Conservation (phyloP, 2,329 filamentous ascomycete genomes). For the Alternaria tenuissima region DNA sequence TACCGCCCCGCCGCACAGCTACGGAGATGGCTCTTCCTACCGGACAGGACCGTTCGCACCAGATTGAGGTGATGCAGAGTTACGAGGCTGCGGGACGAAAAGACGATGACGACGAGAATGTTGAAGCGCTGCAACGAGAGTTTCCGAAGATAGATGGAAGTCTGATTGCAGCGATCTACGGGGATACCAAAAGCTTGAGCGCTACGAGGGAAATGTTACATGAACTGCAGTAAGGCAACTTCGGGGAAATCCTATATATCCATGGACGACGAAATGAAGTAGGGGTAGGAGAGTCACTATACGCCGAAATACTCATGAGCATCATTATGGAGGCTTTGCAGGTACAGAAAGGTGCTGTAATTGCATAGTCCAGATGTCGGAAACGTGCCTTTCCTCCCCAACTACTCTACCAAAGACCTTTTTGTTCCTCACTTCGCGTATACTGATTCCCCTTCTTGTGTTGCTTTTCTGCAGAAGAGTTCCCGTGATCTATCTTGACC, state of each 20-base stretch:
- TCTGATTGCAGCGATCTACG: constrained; percentile 57
- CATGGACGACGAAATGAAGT: background rate
- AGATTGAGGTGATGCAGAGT: constrained; percentile 54
- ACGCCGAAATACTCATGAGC: background rate
- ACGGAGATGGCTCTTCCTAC: constrained; percentile 53
- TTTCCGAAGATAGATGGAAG: constrained; percentile 56
- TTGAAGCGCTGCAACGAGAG: constrained; percentile 53
- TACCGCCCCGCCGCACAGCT: constrained; percentile 40
- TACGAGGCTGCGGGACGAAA: constrained; percentile 46
- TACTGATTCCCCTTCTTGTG: too few relatives aligned
- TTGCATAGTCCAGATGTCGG: background rate
- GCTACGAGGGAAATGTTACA: constrained; percentile 57
- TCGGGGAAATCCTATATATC: background rate
- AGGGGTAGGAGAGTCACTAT: background rate
- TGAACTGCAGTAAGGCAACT: constrained; percentile 41
- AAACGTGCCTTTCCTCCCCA: background rate
- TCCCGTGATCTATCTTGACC: background rate
- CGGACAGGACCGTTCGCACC: constrained; percentile 53
- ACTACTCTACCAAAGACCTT: background rate
- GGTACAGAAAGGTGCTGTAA: background rate
- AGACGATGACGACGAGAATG: constrained; percentile 53
- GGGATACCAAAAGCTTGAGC: constrained; percentile 52
- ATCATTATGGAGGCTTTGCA: background rate
- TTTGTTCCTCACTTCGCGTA: background rate
- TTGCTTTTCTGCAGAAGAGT: background rate